These are phyloP conservation scores for Histomonas meleagridis DNA, from an alignment of 208 protist species.

Conservation along the genomic window DNA sequence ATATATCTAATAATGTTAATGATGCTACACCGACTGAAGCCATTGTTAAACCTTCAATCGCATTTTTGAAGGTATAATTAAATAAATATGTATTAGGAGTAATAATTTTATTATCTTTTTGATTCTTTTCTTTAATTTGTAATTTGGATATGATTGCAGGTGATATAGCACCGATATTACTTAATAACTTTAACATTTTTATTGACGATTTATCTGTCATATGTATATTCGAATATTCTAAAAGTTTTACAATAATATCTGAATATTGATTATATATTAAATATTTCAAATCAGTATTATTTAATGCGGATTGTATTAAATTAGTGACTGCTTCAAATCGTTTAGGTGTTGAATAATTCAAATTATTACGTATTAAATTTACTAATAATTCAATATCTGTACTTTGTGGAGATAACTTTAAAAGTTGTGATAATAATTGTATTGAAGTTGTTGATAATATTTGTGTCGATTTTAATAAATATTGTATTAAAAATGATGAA, in stretches of 20 bases:
- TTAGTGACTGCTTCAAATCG: neutral
- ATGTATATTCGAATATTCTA: neutral
- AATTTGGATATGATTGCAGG: neutral
- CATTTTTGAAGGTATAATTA: neutral
- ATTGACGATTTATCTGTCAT: neutral
- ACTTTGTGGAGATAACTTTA: neutral
- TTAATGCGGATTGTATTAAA: neutral
- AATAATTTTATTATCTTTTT: neutral
- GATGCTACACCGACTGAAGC: neutral
- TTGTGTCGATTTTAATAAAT: neutral
- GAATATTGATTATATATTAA: neutral
- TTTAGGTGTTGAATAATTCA: neutral
- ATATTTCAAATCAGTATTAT: neutral
- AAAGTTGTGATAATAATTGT: neutral
- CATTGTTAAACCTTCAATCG: neutral
- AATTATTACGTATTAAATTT: neutral
- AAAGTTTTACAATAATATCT: neutral
- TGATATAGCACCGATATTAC: neutral
- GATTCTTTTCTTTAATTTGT: neutral
- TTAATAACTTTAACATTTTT: neutral
- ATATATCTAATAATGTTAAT: neutral
- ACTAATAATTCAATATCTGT: neutral
- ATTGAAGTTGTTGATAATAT: neutral
- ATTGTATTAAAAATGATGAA: neutral
- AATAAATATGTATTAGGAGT: neutral